These are phyloP conservation scores for Hippophae tibetana DNA, from an alignment of 306 rosid genomes.

Conservation along the genomic window DNA sequence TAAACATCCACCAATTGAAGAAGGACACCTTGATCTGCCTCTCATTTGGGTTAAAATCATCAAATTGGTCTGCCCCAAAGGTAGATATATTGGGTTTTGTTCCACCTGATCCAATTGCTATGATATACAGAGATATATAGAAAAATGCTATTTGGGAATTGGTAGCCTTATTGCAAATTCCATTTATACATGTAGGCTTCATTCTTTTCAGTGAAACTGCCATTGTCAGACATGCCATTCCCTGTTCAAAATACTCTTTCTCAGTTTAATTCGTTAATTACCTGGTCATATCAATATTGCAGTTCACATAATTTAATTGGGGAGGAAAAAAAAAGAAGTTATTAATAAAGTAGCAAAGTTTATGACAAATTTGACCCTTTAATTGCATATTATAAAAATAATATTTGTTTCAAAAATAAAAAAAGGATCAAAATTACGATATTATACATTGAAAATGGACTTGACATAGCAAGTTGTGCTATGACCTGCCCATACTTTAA, in stretches of 20 bases:
- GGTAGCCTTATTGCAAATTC: constrained; percentile 42
- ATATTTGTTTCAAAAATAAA: too few species aligned
- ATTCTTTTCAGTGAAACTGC: constrained; percentile 46
- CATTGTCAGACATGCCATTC: constrained; percentile 45
- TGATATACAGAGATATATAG: constrained; percentile 49
- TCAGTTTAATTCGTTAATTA: not conserved
- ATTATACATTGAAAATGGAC: too few species aligned
- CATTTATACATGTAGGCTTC: constrained; percentile 40
- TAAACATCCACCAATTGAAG: constrained; percentile 84
- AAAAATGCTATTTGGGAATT: constrained; percentile 31
- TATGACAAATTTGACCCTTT: too few species aligned
- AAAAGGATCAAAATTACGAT: too few species aligned
- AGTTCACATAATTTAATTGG: too few species aligned
- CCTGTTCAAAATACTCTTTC: constrained; percentile 19
- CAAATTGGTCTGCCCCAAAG: constrained; percentile 79
- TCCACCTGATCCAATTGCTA: constrained; percentile 62
- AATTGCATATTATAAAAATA: too few species aligned
- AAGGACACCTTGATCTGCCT: constrained; percentile 50
- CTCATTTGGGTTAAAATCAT: constrained; percentile 44
- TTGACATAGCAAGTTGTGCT: too few species aligned
- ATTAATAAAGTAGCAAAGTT: too few species aligned
- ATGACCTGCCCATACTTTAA: too few species aligned
- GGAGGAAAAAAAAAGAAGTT: not conserved
- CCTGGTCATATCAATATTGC: too few species aligned
- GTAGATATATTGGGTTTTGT: constrained; percentile 67